Percentiles rank a stretch among this genome's conserved stretches.
These are phyloP conservation scores for Fistulina hepatica DNA, from an alignment of 1,284 basidiomycete species.

Conservation along the genomic window DNA sequence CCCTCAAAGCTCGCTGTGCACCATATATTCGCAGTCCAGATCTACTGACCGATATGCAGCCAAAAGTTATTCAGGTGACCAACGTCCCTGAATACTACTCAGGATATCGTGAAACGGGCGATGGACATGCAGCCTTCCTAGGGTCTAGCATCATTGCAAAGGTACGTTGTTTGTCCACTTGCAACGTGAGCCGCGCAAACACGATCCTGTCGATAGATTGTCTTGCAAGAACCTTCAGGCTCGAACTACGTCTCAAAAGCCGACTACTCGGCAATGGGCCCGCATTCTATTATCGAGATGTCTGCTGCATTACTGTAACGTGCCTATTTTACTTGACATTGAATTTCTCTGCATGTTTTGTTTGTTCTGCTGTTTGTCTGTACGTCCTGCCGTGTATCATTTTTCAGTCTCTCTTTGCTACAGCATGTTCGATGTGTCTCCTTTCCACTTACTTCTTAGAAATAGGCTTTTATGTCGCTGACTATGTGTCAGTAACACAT, in stretches of 20 bases:
- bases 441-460: no score
- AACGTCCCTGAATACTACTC: constrained; percentile 88
- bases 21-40: constrained; percentile 64
- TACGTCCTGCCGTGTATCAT: no score
- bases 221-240: constrained; percentile 52
- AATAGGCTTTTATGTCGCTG: no score
- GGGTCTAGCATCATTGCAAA: constrained; percentile 84
- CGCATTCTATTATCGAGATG: constrained; percentile 61
- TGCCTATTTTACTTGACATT: constrained; percentile 1
- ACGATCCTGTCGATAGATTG: constrained; percentile 27
- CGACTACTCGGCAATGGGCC: constrained; percentile 64
- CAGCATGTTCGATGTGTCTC: no score
- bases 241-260: constrained; percentile 67
- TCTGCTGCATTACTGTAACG: constrained; percentile 53
- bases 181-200: constrained; percentile 10
- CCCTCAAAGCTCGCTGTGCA: constrained; percentile 66
- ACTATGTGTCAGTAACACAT: no score
- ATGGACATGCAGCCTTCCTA: constrained; percentile 76
- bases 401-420: no score
- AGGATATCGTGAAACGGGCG: constrained; percentile 79
- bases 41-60: constrained; percentile 58
- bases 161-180: constrained; percentile 32
- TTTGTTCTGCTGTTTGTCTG: no score
- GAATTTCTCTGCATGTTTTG: no score
- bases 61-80: constrained; percentile 53